phyloP scores from a whole-genome alignment of 139 green algal species.

The Eudorina sp. region DNA sequence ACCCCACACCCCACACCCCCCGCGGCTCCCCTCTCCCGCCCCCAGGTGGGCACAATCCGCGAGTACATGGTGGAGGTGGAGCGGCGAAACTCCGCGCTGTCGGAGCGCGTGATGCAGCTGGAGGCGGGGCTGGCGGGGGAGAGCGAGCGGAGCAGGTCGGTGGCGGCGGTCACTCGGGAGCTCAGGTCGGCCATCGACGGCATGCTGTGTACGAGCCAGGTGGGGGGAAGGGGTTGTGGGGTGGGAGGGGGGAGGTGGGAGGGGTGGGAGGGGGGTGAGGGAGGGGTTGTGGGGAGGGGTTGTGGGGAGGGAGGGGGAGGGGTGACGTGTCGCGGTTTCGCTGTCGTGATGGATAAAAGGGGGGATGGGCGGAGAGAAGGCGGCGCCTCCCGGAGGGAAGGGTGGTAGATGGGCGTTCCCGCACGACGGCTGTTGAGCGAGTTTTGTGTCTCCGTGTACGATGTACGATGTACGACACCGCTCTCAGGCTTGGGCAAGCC shows the following conservation, averaged over 20 bases:
- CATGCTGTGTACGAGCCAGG: slow-evolving; percentile 28
- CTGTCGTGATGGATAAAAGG: too few relatives aligned
- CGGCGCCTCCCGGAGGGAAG: too few relatives aligned
- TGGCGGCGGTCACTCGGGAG: slow-evolving; percentile 21
- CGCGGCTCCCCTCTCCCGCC: background rate
- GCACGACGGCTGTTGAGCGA: too few relatives aligned
- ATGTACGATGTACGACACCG: too few relatives aligned
- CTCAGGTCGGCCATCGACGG: slow-evolving; percentile 21
- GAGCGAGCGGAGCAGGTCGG: background rate
- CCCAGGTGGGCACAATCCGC: slow-evolving; percentile 18
- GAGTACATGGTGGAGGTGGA: slow-evolving; percentile 40
- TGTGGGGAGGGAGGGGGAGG: background rate
- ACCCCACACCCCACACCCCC: too few relatives aligned
- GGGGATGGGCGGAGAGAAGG: too few relatives aligned
- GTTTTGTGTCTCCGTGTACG: too few relatives aligned
- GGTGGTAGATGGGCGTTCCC: too few relatives aligned
- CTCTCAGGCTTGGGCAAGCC: too few relatives aligned
- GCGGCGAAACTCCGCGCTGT: slow-evolving; percentile 4
- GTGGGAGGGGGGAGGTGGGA: background rate
- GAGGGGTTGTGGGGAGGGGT: background rate
- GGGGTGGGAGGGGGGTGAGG: too few relatives aligned
- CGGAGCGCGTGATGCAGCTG: slow-evolving; percentile 25
- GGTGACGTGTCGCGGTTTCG: too few relatives aligned
- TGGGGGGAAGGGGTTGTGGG: background rate
- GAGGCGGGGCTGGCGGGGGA: slow-evolving; percentile 39